Evolutionary conservation across 257 asterid genomes (phyloP).

Genomic region (Solanum virginianum): DNA sequence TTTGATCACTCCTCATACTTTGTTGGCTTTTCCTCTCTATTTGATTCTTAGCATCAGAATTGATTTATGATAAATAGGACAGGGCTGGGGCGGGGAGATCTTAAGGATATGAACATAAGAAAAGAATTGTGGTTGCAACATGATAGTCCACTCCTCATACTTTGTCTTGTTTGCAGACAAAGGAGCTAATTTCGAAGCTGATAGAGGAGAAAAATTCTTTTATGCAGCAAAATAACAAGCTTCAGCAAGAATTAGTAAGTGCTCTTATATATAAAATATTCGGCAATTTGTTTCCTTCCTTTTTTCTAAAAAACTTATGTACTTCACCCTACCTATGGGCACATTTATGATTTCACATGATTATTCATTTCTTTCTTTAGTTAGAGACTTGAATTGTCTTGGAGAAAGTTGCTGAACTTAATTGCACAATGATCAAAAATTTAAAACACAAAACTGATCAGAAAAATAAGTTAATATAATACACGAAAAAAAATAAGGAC

Average conservation of each 20-base stretch:
- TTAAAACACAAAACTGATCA: background rate
- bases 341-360: background rate
- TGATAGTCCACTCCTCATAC: too few relatives aligned
- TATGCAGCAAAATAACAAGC: conserved; percentile 53
- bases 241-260: conserved; percentile 50
- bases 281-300: background rate
- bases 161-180: conserved; percentile 36
- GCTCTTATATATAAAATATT: background rate
- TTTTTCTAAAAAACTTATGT: background rate
- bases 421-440: background rate
- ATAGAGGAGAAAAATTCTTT: conserved; percentile 59
- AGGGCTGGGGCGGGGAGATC: too few relatives aligned
- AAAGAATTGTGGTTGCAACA: too few relatives aligned
- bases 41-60: too few relatives aligned
- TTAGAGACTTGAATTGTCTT: background rate
- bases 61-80: too few relatives aligned
- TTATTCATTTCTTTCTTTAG: background rate
- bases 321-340: background rate
- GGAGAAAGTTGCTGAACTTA: background rate
- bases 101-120: too few relatives aligned
- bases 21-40: too few relatives aligned
- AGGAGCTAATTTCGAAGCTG: conserved; percentile 59
- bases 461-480: background rate
- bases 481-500: background rate
- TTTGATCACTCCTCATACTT: too few relatives aligned